Evolutionary conservation across 208 protist species (phyloP).

Genomic region (Wallacemonas sp.): DNA sequence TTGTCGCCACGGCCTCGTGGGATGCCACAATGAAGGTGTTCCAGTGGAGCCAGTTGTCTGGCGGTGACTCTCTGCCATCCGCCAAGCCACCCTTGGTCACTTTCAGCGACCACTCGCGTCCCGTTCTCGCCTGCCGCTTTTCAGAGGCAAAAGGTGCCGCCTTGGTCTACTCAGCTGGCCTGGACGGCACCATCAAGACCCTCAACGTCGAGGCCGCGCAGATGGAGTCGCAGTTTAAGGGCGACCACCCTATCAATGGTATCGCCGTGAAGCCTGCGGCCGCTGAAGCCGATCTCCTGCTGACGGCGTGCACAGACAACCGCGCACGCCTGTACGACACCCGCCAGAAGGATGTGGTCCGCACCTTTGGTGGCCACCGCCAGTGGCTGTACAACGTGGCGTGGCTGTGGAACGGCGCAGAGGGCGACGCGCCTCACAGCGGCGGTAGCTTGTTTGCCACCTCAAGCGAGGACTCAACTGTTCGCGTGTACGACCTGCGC

Average conservation of each 20-base stretch:
- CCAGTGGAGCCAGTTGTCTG: constrained; percentile 47
- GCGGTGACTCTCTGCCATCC: constrained; percentile 33
- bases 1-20: constrained; percentile 74
- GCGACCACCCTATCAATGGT: constrained; percentile 73
- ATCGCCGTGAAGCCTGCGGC: constrained; percentile 50
- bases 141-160: constrained; percentile 34
- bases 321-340: constrained; percentile 80
- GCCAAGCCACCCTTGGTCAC: constrained; percentile 70
- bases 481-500: constrained; percentile 78
- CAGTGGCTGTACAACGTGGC: constrained; percentile 83
- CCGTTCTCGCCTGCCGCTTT: constrained; percentile 74
- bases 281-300: constrained; percentile 51
- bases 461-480: constrained; percentile 65
- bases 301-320: constrained; percentile 83
- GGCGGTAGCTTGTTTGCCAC: constrained; percentile 57
- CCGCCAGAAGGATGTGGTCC: constrained; percentile 46
- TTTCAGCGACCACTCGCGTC: constrained; percentile 81
- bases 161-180: constrained; percentile 66
- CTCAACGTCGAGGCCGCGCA: constrained; percentile 54
- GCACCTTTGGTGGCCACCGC: constrained; percentile 74
- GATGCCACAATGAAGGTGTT: constrained; percentile 82
- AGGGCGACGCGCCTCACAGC: constrained; percentile 26
- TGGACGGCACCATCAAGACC: constrained; percentile 71
- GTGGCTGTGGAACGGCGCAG: constrained; percentile 66
- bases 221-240: constrained; percentile 43